Evolutionary conservation across 495 filamentous ascomycete genomes (phyloP).

Genomic region (Penicillium chermesinum): DNA sequence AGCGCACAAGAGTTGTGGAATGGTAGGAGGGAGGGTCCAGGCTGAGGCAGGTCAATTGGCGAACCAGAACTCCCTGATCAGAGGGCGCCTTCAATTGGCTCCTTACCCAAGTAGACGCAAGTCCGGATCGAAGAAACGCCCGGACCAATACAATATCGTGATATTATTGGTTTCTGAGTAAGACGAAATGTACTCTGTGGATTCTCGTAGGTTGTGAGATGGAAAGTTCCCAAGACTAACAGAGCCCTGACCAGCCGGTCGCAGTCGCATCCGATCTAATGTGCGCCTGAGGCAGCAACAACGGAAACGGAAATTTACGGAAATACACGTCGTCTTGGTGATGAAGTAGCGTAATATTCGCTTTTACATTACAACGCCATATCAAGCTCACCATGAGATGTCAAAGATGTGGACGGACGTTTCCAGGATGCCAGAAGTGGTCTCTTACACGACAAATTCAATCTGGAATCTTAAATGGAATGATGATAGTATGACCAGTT

Average conservation of each 20-base stretch:
- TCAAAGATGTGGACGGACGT: too few species aligned
- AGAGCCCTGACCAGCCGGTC: slow-evolving; percentile 5
- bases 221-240: slow-evolving; percentile 2
- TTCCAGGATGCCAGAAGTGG: too few species aligned
- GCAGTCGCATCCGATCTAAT: slow-evolving; percentile 6
- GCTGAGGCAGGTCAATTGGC: slow-evolving; percentile 32
- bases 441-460: background rate
- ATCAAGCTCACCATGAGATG: too few species aligned
- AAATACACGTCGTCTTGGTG: background rate
- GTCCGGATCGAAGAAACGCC: slow-evolving; percentile 4
- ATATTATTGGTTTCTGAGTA: background rate
- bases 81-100: slow-evolving; percentile 17
- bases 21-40: slow-evolving; percentile 13
- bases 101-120: slow-evolving; percentile 17
- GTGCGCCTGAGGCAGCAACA: background rate
- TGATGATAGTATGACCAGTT: background rate
- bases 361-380: background rate
- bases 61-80: slow-evolving; percentile 40
- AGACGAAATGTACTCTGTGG: background rate
- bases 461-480: background rate
- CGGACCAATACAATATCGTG: slow-evolving; percentile 1
- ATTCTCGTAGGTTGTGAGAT: slow-evolving; percentile 2
- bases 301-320: background rate
- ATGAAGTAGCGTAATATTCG: too few species aligned
- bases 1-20: slow-evolving; percentile 16